Evolutionary conservation across 441 rosid species (phyloP).

Genomic region (Rhodomyrtus psidioides): DNA sequence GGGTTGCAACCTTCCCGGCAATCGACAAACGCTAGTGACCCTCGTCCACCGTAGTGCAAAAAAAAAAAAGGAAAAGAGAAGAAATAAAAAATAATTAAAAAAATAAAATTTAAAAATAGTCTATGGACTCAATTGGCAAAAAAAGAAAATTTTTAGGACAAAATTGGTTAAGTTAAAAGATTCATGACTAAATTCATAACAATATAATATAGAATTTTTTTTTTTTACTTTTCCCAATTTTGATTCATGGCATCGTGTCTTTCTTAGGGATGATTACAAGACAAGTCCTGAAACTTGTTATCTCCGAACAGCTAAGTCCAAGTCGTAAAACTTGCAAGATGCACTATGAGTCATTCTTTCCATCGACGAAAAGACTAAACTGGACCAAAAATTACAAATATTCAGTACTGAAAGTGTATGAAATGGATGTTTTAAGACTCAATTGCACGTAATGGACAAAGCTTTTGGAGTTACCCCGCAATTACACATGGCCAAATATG

Average conservation of each 20-base stretch:
- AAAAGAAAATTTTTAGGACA: no score
- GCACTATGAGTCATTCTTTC: neutral
- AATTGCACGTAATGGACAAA: rapidly evolving
- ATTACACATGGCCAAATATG: neutral
- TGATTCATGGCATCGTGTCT: neutral
- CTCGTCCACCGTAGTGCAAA: no score
- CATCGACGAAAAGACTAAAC: rapidly evolving
- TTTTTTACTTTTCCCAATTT: no score
- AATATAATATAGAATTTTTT: no score
- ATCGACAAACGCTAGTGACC: no score
- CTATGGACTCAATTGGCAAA: no score
- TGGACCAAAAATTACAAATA: neutral
- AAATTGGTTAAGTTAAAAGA: no score
- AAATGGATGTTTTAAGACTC: neutral
- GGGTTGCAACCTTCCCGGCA: no score
- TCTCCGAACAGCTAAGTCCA: neutral
- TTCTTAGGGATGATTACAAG: neutral
- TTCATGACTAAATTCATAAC: no score
- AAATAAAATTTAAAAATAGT: no score
- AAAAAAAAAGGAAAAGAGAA: no score
- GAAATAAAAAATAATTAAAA: no score
- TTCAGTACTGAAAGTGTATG: neutral
- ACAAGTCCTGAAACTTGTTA: neutral
- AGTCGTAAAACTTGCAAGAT: neutral
- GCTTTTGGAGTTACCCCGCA: neutral